Percentiles rank a stretch among this genome's conserved stretches.
These are phyloP conservation scores for Auricularia cornea DNA, from an alignment of 768 basidiomycete species.

Conservation along the genomic window DNA sequence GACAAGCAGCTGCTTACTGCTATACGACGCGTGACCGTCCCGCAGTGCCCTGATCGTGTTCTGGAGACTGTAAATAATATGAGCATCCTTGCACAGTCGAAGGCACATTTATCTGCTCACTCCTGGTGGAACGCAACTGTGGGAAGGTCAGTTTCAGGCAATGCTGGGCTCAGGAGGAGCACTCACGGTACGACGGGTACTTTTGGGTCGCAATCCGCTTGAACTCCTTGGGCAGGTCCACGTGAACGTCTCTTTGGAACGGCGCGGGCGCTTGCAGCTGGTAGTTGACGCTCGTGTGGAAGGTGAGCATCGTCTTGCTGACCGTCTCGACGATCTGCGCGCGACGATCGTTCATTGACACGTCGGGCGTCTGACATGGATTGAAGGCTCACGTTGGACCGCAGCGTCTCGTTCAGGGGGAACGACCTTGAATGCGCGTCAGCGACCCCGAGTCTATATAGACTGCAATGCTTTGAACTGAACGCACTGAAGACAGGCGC, in stretches of 20 bases:
- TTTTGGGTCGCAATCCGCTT: constrained; percentile 34
- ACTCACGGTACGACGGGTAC: constrained; percentile 45
- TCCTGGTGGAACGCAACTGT: constrained; percentile 5
- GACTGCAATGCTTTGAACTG: no score
- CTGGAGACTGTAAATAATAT: not conserved
- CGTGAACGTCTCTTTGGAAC: constrained; percentile 46
- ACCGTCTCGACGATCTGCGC: constrained; percentile 47
- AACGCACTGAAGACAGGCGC: constrained; percentile 36
- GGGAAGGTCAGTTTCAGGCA: not conserved
- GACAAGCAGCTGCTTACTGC: not conserved
- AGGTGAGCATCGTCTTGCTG: constrained; percentile 43
- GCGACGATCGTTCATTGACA: not conserved
- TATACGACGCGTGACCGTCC: constrained; percentile 4
- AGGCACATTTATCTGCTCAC: not conserved
- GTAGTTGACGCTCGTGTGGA: constrained; percentile 57
- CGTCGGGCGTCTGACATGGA: no score
- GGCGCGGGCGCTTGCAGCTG: constrained; percentile 47
- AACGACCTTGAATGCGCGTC: constrained; percentile 23
- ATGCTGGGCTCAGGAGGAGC: not conserved
- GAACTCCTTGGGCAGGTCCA: constrained; percentile 44
- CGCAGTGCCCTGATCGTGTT: constrained; percentile 1
- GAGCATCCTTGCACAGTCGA: not conserved
- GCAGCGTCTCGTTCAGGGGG: constrained; percentile 37
- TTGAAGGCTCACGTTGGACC: constrained; percentile 37
- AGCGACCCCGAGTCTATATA: no score